Evolutionary conservation across 768 basidiomycete genomes (phyloP).

Genomic region (Myochromella boudieri): DNA sequence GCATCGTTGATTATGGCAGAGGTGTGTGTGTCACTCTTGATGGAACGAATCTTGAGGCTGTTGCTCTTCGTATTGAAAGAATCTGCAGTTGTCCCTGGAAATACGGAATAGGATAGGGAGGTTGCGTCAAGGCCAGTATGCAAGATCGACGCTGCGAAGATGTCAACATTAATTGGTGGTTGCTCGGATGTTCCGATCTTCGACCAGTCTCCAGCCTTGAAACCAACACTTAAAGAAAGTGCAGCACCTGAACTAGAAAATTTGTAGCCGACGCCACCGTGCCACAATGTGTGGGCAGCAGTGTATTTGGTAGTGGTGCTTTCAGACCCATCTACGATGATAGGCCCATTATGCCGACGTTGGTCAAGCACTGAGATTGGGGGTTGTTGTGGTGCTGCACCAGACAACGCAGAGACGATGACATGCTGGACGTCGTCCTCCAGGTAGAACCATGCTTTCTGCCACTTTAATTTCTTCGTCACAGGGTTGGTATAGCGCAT

Average conservation of each 20-base stretch:
- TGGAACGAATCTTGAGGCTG: conserved; percentile 24
- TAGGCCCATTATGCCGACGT: conserved; percentile 40
- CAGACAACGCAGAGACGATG: conserved; percentile 53
- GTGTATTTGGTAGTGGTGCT: neutral
- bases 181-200: conserved; percentile 60
- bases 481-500: conserved; percentile 71
- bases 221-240: conserved; percentile 36
- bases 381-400: conserved; percentile 35
- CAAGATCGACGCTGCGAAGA: conserved; percentile 43
- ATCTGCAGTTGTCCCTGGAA: conserved; percentile 34
- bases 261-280: conserved; percentile 61
- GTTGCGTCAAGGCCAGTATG: conserved; percentile 22
- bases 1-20: conserved; percentile 41
- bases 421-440: conserved; percentile 62
- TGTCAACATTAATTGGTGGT: conserved; percentile 52
- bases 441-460: conserved; percentile 78
- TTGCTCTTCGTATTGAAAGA: conserved; percentile 26
- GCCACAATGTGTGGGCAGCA: conserved; percentile 51
- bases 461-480: conserved; percentile 54
- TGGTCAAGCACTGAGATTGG: conserved; percentile 73
- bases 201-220: conserved; percentile 60
- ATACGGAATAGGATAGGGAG: conserved; percentile 39
- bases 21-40: conserved; percentile 31
- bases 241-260: conserved; percentile 32
- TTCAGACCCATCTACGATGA: conserved; percentile 42